Conservation (phyloP, 768 basidiomycete genomes). For the Mycena albidolilacea region DNA sequence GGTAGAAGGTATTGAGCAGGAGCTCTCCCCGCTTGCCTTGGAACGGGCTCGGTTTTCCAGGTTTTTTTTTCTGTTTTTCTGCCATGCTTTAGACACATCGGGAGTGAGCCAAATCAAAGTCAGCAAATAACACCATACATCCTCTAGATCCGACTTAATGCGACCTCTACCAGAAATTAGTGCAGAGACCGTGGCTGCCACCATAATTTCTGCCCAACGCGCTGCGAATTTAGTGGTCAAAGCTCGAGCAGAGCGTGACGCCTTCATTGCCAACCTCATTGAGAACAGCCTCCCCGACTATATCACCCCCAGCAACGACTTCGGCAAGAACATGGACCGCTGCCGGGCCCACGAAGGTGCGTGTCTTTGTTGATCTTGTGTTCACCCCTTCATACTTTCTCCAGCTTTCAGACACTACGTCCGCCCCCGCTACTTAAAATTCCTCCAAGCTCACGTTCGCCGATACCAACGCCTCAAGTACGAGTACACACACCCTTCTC, state of each 20-base stretch:
- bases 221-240: too few relatives aligned
- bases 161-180: background rate
- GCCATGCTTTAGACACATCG: background rate
- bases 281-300: too few relatives aligned
- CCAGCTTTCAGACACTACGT: background rate
- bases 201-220: too few relatives aligned
- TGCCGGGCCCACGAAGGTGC: too few relatives aligned
- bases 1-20: background rate
- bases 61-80: background rate
- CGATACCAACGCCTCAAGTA: background rate
- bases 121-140: background rate
- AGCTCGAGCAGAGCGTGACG: too few relatives aligned
- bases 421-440: background rate
- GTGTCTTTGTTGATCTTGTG: background rate
- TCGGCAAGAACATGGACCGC: too few relatives aligned
- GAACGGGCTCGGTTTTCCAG: background rate
- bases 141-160: background rate
- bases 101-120: background rate
- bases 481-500: too few relatives aligned
- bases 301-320: too few relatives aligned
- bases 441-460: background rate
- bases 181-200: too few relatives aligned
- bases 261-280: too few relatives aligned
- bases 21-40: background rate
- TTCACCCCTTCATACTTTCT: background rate